A percentile compares a stretch with the other conserved stretches of the same genome.
These are phyloP conservation scores for Yamadazyma paraphyllophila DNA, from an alignment of 805 yeast species.

Conservation along the genomic window DNA sequence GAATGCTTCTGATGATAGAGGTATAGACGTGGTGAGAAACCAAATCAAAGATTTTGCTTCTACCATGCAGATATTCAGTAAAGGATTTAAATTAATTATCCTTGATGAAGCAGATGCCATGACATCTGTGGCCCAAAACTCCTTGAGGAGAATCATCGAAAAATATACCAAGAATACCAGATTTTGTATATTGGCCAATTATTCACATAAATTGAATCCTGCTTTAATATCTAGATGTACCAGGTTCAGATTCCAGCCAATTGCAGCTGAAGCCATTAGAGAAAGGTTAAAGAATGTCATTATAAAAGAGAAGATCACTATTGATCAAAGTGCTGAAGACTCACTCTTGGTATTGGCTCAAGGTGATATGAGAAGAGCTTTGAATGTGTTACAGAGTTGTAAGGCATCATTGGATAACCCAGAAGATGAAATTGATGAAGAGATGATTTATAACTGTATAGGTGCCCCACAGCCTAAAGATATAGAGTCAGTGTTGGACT, in stretches of 20 bases:
- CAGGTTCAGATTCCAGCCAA: constrained; percentile 87
- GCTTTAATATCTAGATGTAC: constrained; percentile 95
- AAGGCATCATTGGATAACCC: constrained; percentile 55
- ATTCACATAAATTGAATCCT: constrained; percentile 92
- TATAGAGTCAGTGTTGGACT: constrained; percentile 68
- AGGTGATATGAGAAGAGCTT: constrained; percentile 96
- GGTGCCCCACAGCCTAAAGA: constrained; percentile 95
- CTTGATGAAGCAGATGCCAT: constrained; percentile 96
- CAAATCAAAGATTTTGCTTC: constrained; percentile 96
- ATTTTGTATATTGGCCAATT: constrained; percentile 92
- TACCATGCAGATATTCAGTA: constrained; percentile 86
- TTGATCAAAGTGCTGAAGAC: constrained; percentile 56
- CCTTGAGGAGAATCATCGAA: constrained; percentile 80
- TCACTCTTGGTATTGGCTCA: constrained; percentile 72
- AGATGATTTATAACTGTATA: constrained; percentile 87
- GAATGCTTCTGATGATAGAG: constrained; percentile 93
- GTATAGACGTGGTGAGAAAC: constrained; percentile 96
- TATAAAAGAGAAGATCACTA: constrained; percentile 59
- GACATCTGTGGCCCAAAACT: constrained; percentile 85
- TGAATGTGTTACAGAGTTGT: constrained; percentile 93
- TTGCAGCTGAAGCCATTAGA: constrained; percentile 63
- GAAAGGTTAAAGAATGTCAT: constrained; percentile 69
- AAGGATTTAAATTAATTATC: constrained; percentile 86
- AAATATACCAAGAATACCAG: constrained; percentile 93
- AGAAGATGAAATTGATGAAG: constrained; percentile 52